These are phyloP conservation scores for Fusarium metavorans DNA, from an alignment of 2,329 filamentous ascomycete species.

Conservation along the genomic window DNA sequence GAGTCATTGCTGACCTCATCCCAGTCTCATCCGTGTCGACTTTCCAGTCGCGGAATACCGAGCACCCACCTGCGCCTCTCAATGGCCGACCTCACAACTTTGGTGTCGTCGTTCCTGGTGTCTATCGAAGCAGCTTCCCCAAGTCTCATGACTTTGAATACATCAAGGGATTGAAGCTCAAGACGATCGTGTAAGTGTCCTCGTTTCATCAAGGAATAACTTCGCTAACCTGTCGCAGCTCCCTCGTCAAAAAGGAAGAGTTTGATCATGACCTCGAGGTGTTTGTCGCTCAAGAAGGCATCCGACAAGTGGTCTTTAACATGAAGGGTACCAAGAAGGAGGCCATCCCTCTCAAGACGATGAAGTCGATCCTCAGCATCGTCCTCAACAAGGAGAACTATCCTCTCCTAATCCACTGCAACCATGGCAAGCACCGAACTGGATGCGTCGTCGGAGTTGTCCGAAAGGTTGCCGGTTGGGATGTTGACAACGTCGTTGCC, in stretches of 20 bases:
- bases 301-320: slow-evolving; percentile 79
- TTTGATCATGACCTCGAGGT: slow-evolving; percentile 61
- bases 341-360: slow-evolving; percentile 73
- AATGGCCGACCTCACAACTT: slow-evolving; percentile 75
- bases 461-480: slow-evolving; percentile 79
- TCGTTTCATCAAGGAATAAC: slow-evolving; percentile 7
- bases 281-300: slow-evolving; percentile 76
- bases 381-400: slow-evolving; percentile 80
- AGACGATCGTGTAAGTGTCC: slow-evolving; percentile 78
- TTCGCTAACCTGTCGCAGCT: slow-evolving; percentile 55
- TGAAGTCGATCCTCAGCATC: slow-evolving; percentile 77
- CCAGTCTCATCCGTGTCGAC: slow-evolving; percentile 35
- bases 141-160: slow-evolving; percentile 77
- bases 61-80: slow-evolving; percentile 39
- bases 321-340: slow-evolving; percentile 92
- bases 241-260: slow-evolving; percentile 73
- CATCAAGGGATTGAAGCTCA: slow-evolving; percentile 75
- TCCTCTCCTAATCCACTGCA: slow-evolving; percentile 90
- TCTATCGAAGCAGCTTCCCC: slow-evolving; percentile 89
- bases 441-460: slow-evolving; percentile 88
- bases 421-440: slow-evolving; percentile 93
- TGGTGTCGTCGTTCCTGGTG: slow-evolving; percentile 76
- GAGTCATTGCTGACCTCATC: slow-evolving; percentile 13
- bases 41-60: slow-evolving; percentile 21
- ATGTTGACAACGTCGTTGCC: slow-evolving; percentile 69